Base-by-base conservation (phyloP, 2,329 filamentous ascomycete genomes). In the Emydomyces testavorans region DNA sequence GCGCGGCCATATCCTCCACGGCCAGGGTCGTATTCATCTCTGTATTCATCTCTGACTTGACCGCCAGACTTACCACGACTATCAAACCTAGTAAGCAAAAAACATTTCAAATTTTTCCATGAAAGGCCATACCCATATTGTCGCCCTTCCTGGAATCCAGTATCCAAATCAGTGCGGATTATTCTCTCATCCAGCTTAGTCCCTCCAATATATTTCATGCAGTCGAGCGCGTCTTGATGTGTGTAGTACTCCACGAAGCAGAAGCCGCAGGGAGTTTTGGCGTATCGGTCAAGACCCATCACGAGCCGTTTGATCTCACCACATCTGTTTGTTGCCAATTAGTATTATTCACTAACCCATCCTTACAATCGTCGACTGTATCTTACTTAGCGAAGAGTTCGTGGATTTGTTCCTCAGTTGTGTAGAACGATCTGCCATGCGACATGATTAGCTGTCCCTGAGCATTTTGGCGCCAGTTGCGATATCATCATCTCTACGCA, bases 201-300 rank as follows among this genome's bases (percentile, higher is more conserved):
- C 50, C 92, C 92, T 48, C 92, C 92, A 60, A 98, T 83, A 65
- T 96, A 98, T 70, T 96, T 98, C 81, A 98, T 82, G 69, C 90
- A 96, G 65, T 98, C 92, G 42, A 98, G 76, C 6, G 92, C 92
- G 66, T 98, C 92, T 63, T 94, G 83, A 66, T 96, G 92, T 24
- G 83, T 95, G 72, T 95, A 96, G 71, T 98, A 98, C 70, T 98
- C 92, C 61, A 98, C 92, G 63, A 98, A 98, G 74, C 92, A 98
- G 75, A 98, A 98, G 34, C 92, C 92, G 68, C 92, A 98, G 1
- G 92, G 92, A 0, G 92, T 98, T 73, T 98, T 98, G 68, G 84
- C 85, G 73, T 92, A 94, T 50, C 92, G 83, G 65, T 98, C 92
- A 45, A 98, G 79, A 42, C 92, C 92, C 92, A 98, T 98, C 55